Base-by-base conservation (phyloP, 108 stramenopile species). In the Cylindrotheca closterium region DNA sequence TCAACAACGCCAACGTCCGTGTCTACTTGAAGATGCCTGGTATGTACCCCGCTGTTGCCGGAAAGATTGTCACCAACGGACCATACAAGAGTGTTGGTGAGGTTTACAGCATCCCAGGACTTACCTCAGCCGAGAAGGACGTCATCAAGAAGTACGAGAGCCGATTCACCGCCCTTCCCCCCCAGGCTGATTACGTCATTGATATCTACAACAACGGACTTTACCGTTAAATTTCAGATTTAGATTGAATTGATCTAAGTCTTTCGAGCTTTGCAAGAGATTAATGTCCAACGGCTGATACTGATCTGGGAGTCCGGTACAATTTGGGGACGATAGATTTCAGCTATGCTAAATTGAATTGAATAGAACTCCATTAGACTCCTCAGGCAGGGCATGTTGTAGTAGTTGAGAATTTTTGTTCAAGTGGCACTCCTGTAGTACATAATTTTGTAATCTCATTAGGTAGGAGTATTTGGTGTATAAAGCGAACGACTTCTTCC, bases 1-100 rank as follows among this genome's bases (percentile, higher is more conserved):
- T 98, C 28, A 98, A 98, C 94, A 98, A 98, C 89, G 96, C 97
- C 67, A 98, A 98, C 74, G 90, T 98, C 47, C 97, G 97, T 73
- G 91, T 90, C 3, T 98, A 98, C 96, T 75, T 94, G 70, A 93
- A 90, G 85, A 82, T 98, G 76, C 86, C 89, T 45, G 97, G 97
- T 55, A 91, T 96, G 86, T 98, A 98, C 95, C 97, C 97, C 57
- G 77, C 61, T 55, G 90, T 91, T 49, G 97, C 97, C 23, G 95
- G 96, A 73, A 97, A 97, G 85, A 95, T 98, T 65, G 96, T 85
- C 24, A 77, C 89, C 78, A 87, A 97, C 85, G 97, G 96, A 68
- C 97, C 96, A 33, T 98, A 97, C 94, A 82, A 93, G 78, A 55
- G 78, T 18, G 97, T 98, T 17, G 73, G 84, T 30, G 97, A 98